phyloP scores from a whole-genome alignment of 1,139 yeast species.

The Pichia sp. region DNA sequence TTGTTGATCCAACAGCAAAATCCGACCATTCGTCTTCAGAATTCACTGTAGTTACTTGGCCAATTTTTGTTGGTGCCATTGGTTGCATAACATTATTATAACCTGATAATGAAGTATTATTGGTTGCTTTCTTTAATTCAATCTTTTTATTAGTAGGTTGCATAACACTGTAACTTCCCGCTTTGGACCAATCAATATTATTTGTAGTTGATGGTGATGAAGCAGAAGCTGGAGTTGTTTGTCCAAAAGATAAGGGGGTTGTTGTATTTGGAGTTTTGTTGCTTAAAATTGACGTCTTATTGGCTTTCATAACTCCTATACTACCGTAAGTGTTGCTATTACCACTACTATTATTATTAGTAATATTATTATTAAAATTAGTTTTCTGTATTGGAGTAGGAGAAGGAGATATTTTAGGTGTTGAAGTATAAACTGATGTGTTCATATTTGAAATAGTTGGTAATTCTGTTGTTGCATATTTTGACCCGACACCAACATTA shows the following conservation, averaged over 20 bases:
- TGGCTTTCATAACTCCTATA: neutral
- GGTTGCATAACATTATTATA: neutral
- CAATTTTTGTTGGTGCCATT: neutral
- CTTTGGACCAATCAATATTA: conserved; percentile 13
- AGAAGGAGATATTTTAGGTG: too few species aligned
- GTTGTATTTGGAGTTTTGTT: neutral
- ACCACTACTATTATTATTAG: too few species aligned
- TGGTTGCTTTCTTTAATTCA: neutral
- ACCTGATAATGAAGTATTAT: neutral
- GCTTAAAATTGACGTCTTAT: neutral
- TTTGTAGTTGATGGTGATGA: neutral
- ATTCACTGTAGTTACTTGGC: neutral
- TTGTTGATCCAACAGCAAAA: conserved; percentile 12
- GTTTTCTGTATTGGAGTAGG: too few species aligned
- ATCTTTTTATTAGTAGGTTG: conserved; percentile 9
- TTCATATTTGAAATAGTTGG: too few species aligned
- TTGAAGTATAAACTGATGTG: too few species aligned
- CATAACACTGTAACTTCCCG: conserved; percentile 6
- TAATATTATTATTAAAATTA: too few species aligned
- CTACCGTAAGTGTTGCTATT: too few species aligned
- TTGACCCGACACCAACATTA: too few species aligned
- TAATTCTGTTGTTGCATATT: neutral
- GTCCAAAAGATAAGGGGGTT: conserved; percentile 8
- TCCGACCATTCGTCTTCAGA: conserved; percentile 17
- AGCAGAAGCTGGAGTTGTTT: neutral